Base-by-base conservation (phyloP, 805 yeast genomes). In the Nakazawaea ishiwadae region DNA sequence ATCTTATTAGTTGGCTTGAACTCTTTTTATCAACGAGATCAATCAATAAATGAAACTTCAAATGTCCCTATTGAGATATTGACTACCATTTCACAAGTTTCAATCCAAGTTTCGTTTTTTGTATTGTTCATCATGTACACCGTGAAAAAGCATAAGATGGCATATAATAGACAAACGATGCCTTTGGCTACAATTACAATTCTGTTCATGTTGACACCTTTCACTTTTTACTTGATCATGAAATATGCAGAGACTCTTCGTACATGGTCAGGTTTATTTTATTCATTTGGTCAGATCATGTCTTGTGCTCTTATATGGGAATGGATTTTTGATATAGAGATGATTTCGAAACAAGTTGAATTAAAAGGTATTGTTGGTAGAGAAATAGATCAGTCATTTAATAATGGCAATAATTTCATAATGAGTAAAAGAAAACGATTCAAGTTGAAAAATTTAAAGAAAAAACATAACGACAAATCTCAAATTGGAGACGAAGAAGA, bases 341-440 rank as follows among this genome's bases (percentile, higher is more conserved):
- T 65, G 14, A 53, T 74, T 32, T 81, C 77, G 46, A 65, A 69
- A 46, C 58, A 68, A 24, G 56, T 63, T 21, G 87, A 81, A 47
- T 61, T 70, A 37, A 62, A 64, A 47, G 82, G 82, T 0, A 75
- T 83, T 8, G 66, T 82, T 35, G 90, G 90, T 0, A 66, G 88
- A 45, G 67, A 75, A 46, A 71, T 79, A 24, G 60, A 66, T 37
- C 12, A 39, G 11, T 17, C 33, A 11, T 20, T n/a, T 16, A 32
- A 31, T 19, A 12, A 23, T 3, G 38, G 30, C 17, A 19, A 19
- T 11, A 18, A 31, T 14, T 18, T 15, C 30, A 30, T 11, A 16
- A 7, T n/a, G 14, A 5, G 19, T n/a, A 12, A 11, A 11, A 17
- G 36, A n/a, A 8, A 21, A 10, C 23, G 33, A 10, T 19, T 26